Percentiles rank a stretch among this genome's conserved stretches.
These are phyloP conservation scores for Quercus phellos DNA, from an alignment of 331 rosid species.

Conservation along the genomic window DNA sequence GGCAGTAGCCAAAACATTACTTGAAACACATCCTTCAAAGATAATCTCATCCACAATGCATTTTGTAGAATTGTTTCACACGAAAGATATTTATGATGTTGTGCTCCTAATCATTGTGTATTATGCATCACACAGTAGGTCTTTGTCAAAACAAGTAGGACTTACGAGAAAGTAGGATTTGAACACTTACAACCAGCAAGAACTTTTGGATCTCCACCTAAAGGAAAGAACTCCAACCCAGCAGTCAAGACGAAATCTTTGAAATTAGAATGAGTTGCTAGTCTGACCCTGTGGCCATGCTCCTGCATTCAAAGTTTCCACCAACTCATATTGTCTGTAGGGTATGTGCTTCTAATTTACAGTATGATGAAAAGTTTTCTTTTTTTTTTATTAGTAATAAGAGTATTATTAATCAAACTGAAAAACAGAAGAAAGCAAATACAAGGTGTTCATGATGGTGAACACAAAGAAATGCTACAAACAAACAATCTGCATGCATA, in stretches of 20 bases:
- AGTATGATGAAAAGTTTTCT: conserved; percentile 4
- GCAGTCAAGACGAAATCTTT: conserved; percentile 76
- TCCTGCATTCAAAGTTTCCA: conserved; percentile 51
- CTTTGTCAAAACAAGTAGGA: conserved; percentile 5
- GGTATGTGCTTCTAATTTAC: conserved; percentile 1
- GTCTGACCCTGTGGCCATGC: conserved; percentile 86
- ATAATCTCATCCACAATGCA: neutral
- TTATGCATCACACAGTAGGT: neutral
- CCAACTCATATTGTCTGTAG: conserved; percentile 18
- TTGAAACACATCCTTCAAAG: neutral
- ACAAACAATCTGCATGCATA: neutral
- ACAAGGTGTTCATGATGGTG: too few species aligned
- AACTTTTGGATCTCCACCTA: conserved; percentile 97
- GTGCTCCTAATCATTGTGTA: neutral
- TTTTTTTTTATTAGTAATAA: too few species aligned
- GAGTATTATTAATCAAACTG: too few species aligned
- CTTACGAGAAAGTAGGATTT: conserved; percentile 8
- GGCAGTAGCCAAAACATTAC: neutral
- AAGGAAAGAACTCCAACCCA: conserved; percentile 89
- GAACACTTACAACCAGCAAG: conserved; percentile 92
- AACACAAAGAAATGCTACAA: too few species aligned
- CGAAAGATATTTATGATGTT: neutral
- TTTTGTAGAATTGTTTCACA: neutral
- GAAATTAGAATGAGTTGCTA: conserved; percentile 89
- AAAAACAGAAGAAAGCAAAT: too few species aligned